Evolutionary conservation across 192 early-diverging fungal species (phyloP).

Genomic region (Coemansia sp.): DNA sequence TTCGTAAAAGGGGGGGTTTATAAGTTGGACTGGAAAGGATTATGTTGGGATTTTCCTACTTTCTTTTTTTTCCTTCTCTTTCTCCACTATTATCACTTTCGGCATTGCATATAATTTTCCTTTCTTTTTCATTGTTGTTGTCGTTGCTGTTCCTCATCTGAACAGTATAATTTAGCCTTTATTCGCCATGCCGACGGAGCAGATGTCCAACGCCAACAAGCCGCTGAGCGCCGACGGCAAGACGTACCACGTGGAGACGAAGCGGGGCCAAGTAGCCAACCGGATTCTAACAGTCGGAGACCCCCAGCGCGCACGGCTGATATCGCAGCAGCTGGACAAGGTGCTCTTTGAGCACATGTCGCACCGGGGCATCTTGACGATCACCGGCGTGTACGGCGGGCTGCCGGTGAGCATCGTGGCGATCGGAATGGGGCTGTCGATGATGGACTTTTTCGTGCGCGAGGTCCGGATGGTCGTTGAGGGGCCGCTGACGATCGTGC

Average conservation of each 20-base stretch:
- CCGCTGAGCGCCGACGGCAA: constrained; percentile 73
- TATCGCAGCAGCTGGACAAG: constrained; percentile 67
- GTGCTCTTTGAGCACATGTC: constrained; percentile 58
- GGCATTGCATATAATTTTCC: no score
- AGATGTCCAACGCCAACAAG: constrained; percentile 73
- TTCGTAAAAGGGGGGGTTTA: background rate
- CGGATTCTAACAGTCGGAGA: constrained; percentile 89
- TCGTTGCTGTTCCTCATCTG: background rate
- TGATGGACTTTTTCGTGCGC: constrained; percentile 92
- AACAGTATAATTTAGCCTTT: background rate
- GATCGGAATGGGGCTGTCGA: constrained; percentile 80
- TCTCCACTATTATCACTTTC: no score
- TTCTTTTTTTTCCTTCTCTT: background rate
- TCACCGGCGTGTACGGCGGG: constrained; percentile 78
- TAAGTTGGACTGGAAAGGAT: no score
- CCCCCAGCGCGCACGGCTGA: constrained; percentile 64
- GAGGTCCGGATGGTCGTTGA: constrained; percentile 77
- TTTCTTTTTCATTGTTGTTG: background rate
- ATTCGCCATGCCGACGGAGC: constrained; percentile 24
- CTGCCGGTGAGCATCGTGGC: constrained; percentile 82
- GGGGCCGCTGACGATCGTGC: constrained; percentile 77
- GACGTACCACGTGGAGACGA: constrained; percentile 83
- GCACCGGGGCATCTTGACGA: constrained; percentile 81
- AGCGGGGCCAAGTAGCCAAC: constrained; percentile 81
- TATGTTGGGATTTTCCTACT: background rate